Conservation (phyloP, 305 asterid genomes). For the Fraxinus greggii region DNA sequence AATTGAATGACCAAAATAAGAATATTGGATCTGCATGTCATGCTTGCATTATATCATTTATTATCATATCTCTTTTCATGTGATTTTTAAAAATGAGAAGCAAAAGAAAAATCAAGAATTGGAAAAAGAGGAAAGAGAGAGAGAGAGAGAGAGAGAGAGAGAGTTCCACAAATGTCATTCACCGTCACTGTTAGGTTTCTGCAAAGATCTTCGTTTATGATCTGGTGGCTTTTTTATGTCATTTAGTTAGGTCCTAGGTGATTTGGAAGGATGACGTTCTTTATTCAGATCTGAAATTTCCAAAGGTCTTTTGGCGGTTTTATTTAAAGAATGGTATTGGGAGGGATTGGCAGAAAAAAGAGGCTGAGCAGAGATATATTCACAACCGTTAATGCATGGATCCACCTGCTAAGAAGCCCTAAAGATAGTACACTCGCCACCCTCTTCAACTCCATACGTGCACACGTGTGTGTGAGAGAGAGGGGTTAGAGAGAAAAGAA, state of each 20-base stretch:
- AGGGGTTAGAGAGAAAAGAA: not conserved
- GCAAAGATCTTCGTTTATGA: not conserved
- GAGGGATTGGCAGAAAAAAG: not conserved
- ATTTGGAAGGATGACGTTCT: not conserved
- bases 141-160: no score
- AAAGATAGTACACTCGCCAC: not conserved
- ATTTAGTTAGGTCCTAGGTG: not conserved
- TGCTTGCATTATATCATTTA: not conserved
- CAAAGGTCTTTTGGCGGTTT: not conserved
- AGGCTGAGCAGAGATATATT: not conserved
- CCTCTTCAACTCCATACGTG: not conserved
- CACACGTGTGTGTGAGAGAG: not conserved
- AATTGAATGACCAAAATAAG: not conserved
- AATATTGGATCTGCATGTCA: not conserved
- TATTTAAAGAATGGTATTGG: not conserved
- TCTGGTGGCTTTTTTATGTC: not conserved
- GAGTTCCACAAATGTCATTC: not conserved
- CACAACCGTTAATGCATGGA: not conserved
- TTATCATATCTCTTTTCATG: not conserved
- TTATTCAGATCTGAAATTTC: not conserved
- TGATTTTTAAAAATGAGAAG: not conserved
- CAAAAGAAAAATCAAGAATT: not conserved
- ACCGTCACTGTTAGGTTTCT: not conserved
- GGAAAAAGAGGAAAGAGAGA: not conserved
- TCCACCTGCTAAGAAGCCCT: not conserved